Evolutionary conservation across 2,329 filamentous ascomycete genomes (phyloP).

Genomic region (Berkeleyomyces rouxiae): DNA sequence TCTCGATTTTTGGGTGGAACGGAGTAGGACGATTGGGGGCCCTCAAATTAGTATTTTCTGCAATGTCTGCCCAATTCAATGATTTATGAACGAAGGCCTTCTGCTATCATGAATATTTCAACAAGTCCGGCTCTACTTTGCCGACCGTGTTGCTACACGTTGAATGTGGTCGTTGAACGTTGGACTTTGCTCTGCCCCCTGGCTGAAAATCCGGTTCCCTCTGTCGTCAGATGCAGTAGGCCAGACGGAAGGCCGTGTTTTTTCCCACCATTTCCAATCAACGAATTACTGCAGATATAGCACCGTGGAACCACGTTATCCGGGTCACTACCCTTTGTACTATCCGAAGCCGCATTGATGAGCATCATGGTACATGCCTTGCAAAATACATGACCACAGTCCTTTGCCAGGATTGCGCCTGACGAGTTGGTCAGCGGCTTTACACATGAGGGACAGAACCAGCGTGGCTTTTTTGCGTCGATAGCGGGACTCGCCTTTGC

Average conservation of each 20-base stretch:
- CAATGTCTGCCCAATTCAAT: no score
- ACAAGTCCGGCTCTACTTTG: no score
- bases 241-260: constrained; percentile 40
- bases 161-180: constrained; percentile 70
- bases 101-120: no score
- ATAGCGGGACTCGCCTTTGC: constrained; percentile 12
- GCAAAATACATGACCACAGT: constrained; percentile 85
- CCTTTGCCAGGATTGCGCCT: constrained; percentile 66
- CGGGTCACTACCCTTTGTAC: constrained; percentile 20
- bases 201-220: constrained; percentile 85
- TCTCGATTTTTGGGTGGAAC: no score
- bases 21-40: no score
- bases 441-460: constrained; percentile 67
- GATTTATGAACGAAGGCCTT: no score
- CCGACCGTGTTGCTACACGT: constrained; percentile 33
- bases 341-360: constrained; percentile 37
- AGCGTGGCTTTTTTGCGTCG: constrained; percentile 21
- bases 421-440: constrained; percentile 70
- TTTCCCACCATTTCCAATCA: constrained; percentile 35
- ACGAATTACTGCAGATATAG: constrained; percentile 65
- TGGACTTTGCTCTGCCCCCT: constrained; percentile 71
- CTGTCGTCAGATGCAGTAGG: constrained; percentile 61
- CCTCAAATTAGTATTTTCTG: no score
- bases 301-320: constrained; percentile 40
- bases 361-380: constrained; percentile 40